Evolutionary conservation across 2,329 filamentous ascomycete species (phyloP), one percentile per base, ranked within the genome.

Genomic region (Chaetomium olivaceum): DNA sequence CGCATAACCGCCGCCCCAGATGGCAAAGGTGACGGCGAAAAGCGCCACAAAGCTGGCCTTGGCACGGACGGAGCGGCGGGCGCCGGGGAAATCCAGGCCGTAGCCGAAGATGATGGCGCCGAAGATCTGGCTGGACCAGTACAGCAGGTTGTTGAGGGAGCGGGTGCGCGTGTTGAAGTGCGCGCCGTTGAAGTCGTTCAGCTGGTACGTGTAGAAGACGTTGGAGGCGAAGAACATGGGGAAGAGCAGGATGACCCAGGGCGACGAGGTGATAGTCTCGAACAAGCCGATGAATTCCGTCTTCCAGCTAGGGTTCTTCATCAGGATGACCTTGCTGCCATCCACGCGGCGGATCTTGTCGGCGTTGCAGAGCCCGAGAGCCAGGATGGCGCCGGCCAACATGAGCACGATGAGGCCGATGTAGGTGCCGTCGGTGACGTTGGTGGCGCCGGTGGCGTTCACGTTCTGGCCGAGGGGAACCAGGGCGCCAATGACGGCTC

Each of bases 301-400:
- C 73, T 87, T 86, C 91, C 91, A 96, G 60, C 90, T 91, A 3
- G 93, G 93, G 77, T 96, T 91, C 81, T 95, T 94, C 90, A 94
- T 96, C 68, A 93, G 79, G 68, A 96, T 92, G 74, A 96, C 88
- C 66, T 87, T 85, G 65, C 90, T 90, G 65, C 92, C 91, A 75
- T 97, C 92, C 46, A 84, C 81, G 67, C 93, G 91, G 70, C 91
- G 80, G 68, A 97, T 85, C 63, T 87, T 85, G 71, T 85, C 85
- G 46, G 91, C 90, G 73, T 95, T 87, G 73, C 87, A 87, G 4
- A 96, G 84, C 50, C 83, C 80, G 73, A 91, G 87, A 33, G 90
- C 86, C 1, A 96, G 80, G 16, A 86, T 71, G 67, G 91, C 91
- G 55, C 92, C 92, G 55, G 85, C 71, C 61, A 90, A 82, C 81